Base-by-base conservation (phyloP, 2,329 filamentous ascomycete genomes). In the Phialophora expanda region DNA sequence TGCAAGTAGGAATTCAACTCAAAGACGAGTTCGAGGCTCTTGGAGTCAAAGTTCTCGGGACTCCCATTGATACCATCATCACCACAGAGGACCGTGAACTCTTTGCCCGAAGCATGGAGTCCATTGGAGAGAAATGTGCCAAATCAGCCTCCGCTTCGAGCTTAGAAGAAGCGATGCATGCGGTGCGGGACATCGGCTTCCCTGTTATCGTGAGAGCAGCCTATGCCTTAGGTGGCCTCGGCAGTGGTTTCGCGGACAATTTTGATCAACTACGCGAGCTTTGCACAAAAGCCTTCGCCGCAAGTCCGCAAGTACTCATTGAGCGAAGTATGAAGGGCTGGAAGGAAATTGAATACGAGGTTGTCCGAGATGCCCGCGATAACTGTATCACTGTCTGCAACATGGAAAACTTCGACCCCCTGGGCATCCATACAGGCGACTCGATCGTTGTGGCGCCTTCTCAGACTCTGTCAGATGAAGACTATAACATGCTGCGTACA, bases 331-430 rank as follows among this genome's bases (percentile, higher is more conserved):
- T 99, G 94, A 98, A 98, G 83, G 95, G 95, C 66, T 99, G 95
- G 95, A 99, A 99, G 80, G 95, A 99, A 80, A 96, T 98, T 69
- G 95, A 99, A 79, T 99, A 98, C 76, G 95, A 99, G 79, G 95
- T 98, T 68, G 95, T 99, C 48, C 90, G 95, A 75, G 95, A 98
- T 82, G 90, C 89, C 64, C 89, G 92, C 73, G 93, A 99, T 82
- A 98, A 98, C 85, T 99, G 95, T 78, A 98, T 99, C 77, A 99
- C 95, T 6, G 95, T 99, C 68, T 99, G 95, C 80, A 99, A 99
- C 83, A 98, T 99, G 95, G 95, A 99, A 83, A 99, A 99, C 82
- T 99, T 99, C 75, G 95, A 99, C 78, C 95, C 95, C 62, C 88
- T 99, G 1, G 95, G 95, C 74, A 98, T 98, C 69, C 95, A 98